phyloP scores from a whole-genome alignment of 2,329 filamentous ascomycete species.

The Aureobasidium sp. region DNA sequence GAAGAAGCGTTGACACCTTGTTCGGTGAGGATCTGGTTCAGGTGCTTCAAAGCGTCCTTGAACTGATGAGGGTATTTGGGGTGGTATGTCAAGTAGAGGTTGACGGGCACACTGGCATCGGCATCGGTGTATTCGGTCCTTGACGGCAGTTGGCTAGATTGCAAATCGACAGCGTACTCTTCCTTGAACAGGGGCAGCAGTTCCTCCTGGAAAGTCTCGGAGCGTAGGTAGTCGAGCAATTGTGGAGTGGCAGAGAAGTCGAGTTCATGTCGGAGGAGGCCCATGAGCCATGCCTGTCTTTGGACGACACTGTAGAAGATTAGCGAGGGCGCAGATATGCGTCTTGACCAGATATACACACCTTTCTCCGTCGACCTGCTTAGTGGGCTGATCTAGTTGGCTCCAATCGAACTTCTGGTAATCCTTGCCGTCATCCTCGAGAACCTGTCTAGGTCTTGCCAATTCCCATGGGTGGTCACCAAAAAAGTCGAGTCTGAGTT shows the following conservation, averaged over 20 bases:
- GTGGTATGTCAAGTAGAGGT: slow-evolving; percentile 10
- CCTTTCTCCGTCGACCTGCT: slow-evolving; percentile 79
- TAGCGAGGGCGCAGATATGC: background rate
- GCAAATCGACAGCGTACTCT: background rate
- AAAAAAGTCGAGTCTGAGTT: slow-evolving; percentile 74
- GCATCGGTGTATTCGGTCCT: background rate
- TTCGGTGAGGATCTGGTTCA: background rate
- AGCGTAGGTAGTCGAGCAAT: background rate
- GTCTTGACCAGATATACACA: slow-evolving; percentile 32
- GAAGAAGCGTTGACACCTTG: background rate
- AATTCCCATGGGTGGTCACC: slow-evolving; percentile 96
- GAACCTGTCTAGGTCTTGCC: slow-evolving; percentile 73
- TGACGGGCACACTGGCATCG: background rate
- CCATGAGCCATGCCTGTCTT: slow-evolving; percentile 78
- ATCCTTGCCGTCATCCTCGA: slow-evolving; percentile 83
- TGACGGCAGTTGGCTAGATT: background rate
- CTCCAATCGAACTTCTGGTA: slow-evolving; percentile 72
- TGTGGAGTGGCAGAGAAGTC: background rate
- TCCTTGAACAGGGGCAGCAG: background rate
- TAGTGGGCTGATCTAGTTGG: slow-evolving; percentile 62
- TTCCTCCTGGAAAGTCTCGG: background rate
- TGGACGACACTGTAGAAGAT: slow-evolving; percentile 68
- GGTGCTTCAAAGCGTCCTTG: slow-evolving; percentile 2
- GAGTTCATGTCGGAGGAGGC: slow-evolving; percentile 6
- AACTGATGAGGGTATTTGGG: slow-evolving; percentile 3